Conservation (phyloP, 164 flowering plant genomes). For the Cinnamomum micranthum region DNA sequence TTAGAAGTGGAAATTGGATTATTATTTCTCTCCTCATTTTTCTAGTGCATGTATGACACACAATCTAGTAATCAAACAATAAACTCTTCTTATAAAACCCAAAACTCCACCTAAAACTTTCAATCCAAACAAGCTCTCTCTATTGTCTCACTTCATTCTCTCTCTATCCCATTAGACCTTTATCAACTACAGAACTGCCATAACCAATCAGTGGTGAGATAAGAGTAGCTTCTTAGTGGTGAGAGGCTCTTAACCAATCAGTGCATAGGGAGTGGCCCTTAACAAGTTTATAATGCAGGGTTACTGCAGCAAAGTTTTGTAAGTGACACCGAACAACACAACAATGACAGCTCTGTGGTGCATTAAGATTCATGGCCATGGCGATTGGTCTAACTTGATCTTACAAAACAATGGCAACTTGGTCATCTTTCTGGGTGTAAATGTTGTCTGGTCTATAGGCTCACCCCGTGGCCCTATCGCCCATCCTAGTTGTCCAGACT, state of each 20-base stretch:
- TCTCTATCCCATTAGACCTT: not conserved
- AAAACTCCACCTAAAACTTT: not conserved
- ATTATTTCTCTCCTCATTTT: not conserved
- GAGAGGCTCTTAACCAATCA: constrained; percentile 18
- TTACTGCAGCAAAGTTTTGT: constrained; percentile 27
- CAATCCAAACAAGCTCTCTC: not conserved
- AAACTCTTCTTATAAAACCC: not conserved
- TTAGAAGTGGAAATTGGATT: not conserved
- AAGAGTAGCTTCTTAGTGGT: constrained; percentile 13
- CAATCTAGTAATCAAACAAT: not conserved
- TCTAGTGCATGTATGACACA: not conserved
- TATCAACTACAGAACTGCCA: not conserved
- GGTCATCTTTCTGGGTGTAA: constrained; percentile 20
- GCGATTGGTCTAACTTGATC: constrained; percentile 7
- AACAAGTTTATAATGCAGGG: constrained; percentile 23
- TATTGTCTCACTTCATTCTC: not conserved
- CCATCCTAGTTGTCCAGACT: constrained; percentile 17
- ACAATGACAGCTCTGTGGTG: constrained; percentile 10
- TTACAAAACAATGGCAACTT: constrained; percentile 28
- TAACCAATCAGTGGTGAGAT: constrained; percentile 1
- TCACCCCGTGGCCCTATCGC: constrained; percentile 14
- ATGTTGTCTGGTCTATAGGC: constrained; percentile 20
- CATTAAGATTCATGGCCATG: constrained; percentile 6
- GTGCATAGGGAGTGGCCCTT: constrained; percentile 26
- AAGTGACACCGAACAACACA: not conserved